Base-by-base conservation (phyloP, 75 land plant genomes). In the Sequoiadendron giganteum region DNA sequence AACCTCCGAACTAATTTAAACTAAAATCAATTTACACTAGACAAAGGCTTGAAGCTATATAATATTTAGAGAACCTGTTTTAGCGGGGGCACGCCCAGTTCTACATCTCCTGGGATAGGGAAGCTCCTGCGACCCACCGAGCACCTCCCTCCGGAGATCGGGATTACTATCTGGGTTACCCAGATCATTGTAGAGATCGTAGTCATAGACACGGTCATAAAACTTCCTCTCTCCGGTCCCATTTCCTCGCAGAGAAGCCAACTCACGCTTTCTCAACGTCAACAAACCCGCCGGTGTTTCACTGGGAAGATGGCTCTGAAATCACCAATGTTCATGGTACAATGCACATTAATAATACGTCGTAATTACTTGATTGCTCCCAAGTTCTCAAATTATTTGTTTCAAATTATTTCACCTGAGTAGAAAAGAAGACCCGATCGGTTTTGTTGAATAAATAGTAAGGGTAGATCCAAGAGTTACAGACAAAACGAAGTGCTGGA, bases 41-140 rank as follows among this genome's bases (percentile, higher is more conserved):
- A 58, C 6, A 18, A 4, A 4, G 3, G 16, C 25, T 19, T 5
- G 25, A 5, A 19, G 6, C 16, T 19, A 1, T 58, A 14, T 19
- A 5, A 52, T 19, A 58, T 58, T 19, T 5, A 21, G 25, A 15
- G 5, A 18, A 95, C 94, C 95, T 86, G 75, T 90, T 32, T 90
- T 88, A 18, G 88, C 65, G 7, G 55, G 86, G 19, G 91, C 15
- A 0, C 98, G 94, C 9, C 98, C 99, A 5, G 98, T 97, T 43
- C 99, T 89, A 85, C 98, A 93, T 30, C 99, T 86, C 19, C 99
- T 87, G 0, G 98, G 98, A 73, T 94, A 96, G 2, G 95, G 96
- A 16, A 90, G 89, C 70, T 93, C 61, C 54, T 90, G 83, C 9
- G 94, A 91, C 11, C 96, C 96, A 8, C 99, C 97, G 16, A 95